A percentile compares a stretch with the other conserved stretches of the same genome.
phyloP scores from a whole-genome alignment of 2,329 filamentous ascomycete species.

The Aspergillus latus region DNA sequence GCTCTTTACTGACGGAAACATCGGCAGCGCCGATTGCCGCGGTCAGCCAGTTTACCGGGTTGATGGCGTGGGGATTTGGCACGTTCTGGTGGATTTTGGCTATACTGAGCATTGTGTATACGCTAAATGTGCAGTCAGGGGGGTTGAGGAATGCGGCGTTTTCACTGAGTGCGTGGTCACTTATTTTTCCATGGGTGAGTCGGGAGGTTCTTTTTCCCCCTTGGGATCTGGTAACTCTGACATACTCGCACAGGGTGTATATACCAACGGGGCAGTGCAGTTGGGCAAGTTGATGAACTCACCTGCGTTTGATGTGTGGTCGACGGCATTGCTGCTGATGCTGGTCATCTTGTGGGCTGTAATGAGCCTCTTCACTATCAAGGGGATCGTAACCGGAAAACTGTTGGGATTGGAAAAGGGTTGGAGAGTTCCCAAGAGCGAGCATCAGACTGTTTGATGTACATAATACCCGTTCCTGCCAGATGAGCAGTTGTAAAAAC shows the following conservation, averaged over 20 bases:
- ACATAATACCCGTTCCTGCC: neutral
- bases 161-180: conserved; percentile 35
- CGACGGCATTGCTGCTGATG: conserved; percentile 36
- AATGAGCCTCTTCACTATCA: conserved; percentile 33
- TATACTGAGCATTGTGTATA: conserved; percentile 35
- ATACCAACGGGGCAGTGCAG: conserved; percentile 40
- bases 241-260: conserved; percentile 34
- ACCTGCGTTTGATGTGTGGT: conserved; percentile 40
- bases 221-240: neutral
- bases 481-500: too few relatives aligned
- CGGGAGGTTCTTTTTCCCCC: neutral
- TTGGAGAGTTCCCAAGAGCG: conserved; percentile 18
- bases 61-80: conserved; percentile 43
- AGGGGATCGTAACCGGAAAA: conserved; percentile 30
- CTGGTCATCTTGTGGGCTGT: conserved; percentile 37
- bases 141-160: conserved; percentile 28
- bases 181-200: conserved; percentile 44
- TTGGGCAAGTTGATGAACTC: conserved; percentile 42
- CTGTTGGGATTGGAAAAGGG: conserved; percentile 32
- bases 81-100: conserved; percentile 48
- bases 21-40: conserved; percentile 34
- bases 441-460: conserved; percentile 1
- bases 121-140: conserved; percentile 22
- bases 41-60: conserved; percentile 38
- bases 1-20: conserved; percentile 33